phyloP scores from a whole-genome alignment of 2,329 filamentous ascomycete genomes.

The Colletotrichum simmondsii region DNA sequence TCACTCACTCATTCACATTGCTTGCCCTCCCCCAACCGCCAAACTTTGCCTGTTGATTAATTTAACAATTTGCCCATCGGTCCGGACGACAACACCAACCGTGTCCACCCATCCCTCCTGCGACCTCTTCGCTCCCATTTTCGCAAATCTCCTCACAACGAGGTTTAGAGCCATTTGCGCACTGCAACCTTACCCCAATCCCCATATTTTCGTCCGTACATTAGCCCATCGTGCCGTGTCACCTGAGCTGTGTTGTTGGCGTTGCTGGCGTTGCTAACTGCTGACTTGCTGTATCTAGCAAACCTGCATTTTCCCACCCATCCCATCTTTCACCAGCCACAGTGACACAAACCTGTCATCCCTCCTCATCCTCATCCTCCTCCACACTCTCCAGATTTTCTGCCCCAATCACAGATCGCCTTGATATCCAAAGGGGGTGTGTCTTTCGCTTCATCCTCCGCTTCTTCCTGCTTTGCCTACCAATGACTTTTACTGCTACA shows the following conservation, averaged over 20 bases:
- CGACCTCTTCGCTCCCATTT: neutral
- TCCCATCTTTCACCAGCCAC: neutral
- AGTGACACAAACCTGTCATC: neutral
- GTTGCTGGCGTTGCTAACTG: too few relatives aligned
- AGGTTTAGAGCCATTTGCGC: neutral
- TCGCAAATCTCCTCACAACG: neutral
- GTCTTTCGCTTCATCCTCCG: conserved; percentile 3
- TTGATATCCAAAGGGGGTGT: neutral
- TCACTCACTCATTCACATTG: neutral
- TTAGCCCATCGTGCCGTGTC: neutral
- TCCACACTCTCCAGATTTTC: conserved; percentile 21
- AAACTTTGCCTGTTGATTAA: neutral
- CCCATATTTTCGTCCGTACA: neutral
- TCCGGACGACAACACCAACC: neutral
- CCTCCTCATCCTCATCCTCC: neutral
- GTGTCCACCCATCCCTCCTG: neutral
- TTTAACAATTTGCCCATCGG: conserved; percentile 1
- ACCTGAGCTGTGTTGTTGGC: neutral
- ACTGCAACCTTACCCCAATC: neutral
- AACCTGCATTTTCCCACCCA: neutral
- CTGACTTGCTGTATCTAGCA: neutral
- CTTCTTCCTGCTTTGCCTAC: neutral
- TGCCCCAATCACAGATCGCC: conserved; percentile 11
- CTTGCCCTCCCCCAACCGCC: neutral
- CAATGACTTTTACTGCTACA: neutral